Evolutionary conservation across 2,329 filamentous ascomycete species (phyloP).

Genomic region (Diplodia intermedia): DNA sequence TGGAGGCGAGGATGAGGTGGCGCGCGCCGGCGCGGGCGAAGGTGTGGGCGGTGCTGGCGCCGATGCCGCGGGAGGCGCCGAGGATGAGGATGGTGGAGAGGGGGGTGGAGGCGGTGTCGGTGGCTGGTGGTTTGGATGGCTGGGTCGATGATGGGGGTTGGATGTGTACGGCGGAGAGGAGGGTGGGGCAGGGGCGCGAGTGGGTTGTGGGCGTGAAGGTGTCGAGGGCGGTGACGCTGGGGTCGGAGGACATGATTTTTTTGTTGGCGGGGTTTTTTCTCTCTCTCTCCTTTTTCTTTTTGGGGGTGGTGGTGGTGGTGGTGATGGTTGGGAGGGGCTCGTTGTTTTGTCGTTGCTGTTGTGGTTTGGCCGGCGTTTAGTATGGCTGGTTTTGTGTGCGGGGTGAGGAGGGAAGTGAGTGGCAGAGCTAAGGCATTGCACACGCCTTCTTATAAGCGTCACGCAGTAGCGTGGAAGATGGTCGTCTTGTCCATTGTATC

Average conservation of each 20-base stretch:
- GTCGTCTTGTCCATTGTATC: neutral
- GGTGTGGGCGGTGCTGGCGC: constrained; percentile 38
- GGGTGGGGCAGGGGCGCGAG: constrained; percentile 59
- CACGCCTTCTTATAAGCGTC: neutral
- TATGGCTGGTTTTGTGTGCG: too few relatives aligned
- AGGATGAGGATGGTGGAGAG: constrained; percentile 41
- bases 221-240: constrained; percentile 21
- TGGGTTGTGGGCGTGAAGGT: constrained; percentile 41
- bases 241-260: neutral
- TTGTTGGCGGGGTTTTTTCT: neutral
- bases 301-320: too few relatives aligned
- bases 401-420: neutral
- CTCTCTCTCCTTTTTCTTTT: too few relatives aligned
- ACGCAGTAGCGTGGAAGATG: neutral
- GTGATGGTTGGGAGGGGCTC: too few relatives aligned
- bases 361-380: neutral
- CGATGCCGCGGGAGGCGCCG: constrained; percentile 43
- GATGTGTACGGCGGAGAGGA: constrained; percentile 51
- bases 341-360: neutral
- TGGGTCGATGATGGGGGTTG: constrained; percentile 35
- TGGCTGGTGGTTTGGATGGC: too few relatives aligned
- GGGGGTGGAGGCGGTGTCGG: neutral
- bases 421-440: constrained; percentile 16
- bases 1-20: constrained; percentile 51
- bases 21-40: constrained; percentile 52